Base-by-base conservation (phyloP, 2,329 filamentous ascomycete species). In the Nemania diffusa region DNA sequence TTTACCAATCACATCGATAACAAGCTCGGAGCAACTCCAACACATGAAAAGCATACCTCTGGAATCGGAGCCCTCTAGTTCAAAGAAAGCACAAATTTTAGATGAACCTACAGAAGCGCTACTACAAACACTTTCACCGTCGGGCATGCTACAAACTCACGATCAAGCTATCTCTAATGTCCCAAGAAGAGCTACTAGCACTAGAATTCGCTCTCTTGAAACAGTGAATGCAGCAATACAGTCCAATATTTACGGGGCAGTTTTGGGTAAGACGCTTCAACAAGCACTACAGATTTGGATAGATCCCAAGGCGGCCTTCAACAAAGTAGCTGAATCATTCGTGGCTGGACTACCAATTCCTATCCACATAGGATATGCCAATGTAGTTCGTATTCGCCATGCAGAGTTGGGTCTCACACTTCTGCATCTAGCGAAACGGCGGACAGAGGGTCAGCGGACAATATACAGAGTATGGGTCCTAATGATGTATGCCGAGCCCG, bases 221-320 rank as follows among this genome's bases (percentile, higher is more conserved):
- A 13, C 11, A 15, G 11, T 40, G 11, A 40, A 40, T 40, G 34
- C 34, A 40, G 11, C 34, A 15, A 13, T 40, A 40, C 34, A 40
- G 11, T 40, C 34, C 34, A 40, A 13, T 3, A 15, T 13, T 40
- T 13, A 13, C 5, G 11, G 34, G 5, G 3, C 15, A 13, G 17
- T 17, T 27, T 42, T 26, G 9, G 22, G 20, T 17, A 34, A 26
- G 24, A 24, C 20, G 20, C 17, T 57, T 26, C 34, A 22, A 20
- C 32, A 42, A 27, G 34, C 34, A 17, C 44, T 44, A 24, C 29
- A 57, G 13, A 22, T 57, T 44, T 57, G 53, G 53, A 24, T 57
- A 24, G 32, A 40, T 26, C 53, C 53, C 40, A 42, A 57, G 26
- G 53, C 53, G 20, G 20, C 53, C 44, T 44, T 57, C 8, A 44